phyloP scores from a whole-genome alignment of 139 green algal genomes.

The Chlorella sp. region DNA sequence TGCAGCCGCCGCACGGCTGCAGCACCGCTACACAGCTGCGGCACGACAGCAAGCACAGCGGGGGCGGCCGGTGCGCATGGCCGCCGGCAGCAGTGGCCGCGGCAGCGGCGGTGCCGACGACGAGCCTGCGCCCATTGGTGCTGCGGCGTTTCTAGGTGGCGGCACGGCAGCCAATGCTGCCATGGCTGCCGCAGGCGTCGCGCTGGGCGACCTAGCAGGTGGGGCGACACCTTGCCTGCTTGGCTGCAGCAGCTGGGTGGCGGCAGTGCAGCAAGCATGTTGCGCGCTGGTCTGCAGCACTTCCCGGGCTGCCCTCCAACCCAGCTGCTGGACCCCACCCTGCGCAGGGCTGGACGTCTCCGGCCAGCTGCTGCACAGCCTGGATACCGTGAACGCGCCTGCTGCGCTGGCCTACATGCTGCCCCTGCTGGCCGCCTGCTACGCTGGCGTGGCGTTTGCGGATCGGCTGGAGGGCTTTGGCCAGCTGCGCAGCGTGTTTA shows the following conservation, averaged over 20 bases:
- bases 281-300: too few species aligned
- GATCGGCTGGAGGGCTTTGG: neutral
- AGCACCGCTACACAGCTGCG: too few species aligned
- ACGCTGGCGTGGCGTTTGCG: neutral
- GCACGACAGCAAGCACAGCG: neutral
- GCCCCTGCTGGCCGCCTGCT: conserved; percentile 1
- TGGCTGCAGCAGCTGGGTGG: too few species aligned
- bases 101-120: neutral
- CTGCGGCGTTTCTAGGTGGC: neutral
- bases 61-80: neutral
- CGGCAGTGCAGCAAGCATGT: too few species aligned
- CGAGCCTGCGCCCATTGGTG: neutral
- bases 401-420: conserved; percentile 12
- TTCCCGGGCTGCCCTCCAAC: too few species aligned
- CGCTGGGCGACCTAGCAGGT: neutral
- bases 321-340: neutral
- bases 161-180: conserved; percentile 5
- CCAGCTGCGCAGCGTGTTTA: neutral
- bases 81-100: neutral
- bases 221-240: neutral
- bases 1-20: too few species aligned
- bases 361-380: neutral
- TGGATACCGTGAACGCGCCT: neutral
- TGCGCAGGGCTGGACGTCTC: neutral
- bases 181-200: neutral